A percentile compares a stretch with the other conserved stretches of the same genome.
Conservation (phyloP, 192 early-diverging fungal genomes). For the Gaertneriomyces sp. region DNA sequence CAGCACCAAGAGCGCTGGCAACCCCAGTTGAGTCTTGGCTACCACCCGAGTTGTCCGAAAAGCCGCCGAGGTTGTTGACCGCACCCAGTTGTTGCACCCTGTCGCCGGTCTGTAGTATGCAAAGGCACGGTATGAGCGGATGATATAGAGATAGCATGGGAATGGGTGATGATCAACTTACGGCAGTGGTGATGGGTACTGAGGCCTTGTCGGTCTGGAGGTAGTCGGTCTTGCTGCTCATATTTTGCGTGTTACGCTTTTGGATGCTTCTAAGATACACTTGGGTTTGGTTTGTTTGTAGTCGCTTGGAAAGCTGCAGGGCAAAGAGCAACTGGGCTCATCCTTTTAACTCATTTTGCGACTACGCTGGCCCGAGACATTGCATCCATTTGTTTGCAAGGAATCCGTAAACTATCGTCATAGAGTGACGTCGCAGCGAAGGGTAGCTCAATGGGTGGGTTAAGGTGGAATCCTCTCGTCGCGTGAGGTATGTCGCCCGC, state of each 20-base stretch:
- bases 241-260: background rate
- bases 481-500: too few relatives aligned
- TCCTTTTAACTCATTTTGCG: too few relatives aligned
- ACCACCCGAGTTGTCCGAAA: background rate
- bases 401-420: too few relatives aligned
- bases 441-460: too few relatives aligned
- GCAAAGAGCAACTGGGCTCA: background rate
- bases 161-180: background rate
- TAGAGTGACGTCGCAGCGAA: too few relatives aligned
- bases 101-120: constrained; percentile 5
- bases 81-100: background rate
- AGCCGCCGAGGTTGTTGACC: background rate
- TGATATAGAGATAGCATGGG: background rate
- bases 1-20: background rate
- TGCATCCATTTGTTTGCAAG: too few relatives aligned
- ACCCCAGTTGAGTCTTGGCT: constrained; percentile 6
- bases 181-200: constrained; percentile 15
- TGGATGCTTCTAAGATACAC: background rate
- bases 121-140: background rate
- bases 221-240: constrained; percentile 25
- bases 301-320: background rate
- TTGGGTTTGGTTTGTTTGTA: background rate
- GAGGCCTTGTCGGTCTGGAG: constrained; percentile 10
- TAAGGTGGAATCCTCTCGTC: too few relatives aligned
- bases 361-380: too few relatives aligned